A percentile compares a stretch with the other conserved stretches of the same genome.
Conservation (phyloP, 2,329 filamentous ascomycete genomes). For the Ceratocystis huliohia region DNA sequence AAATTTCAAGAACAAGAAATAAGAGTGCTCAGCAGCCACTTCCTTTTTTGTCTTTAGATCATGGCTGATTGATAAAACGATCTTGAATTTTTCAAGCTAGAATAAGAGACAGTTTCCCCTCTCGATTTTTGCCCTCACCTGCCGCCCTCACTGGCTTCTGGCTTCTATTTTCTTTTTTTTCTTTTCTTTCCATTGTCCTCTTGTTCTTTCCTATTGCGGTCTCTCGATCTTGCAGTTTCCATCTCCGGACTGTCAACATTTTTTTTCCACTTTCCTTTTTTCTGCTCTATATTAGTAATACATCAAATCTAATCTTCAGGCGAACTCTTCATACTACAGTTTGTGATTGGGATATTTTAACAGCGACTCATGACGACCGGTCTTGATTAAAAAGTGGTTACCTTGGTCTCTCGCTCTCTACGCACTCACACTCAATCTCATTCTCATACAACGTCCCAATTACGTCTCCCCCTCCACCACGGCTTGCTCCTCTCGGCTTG, state of each 20-base stretch:
- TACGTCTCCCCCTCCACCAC: not conserved
- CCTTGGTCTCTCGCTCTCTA: not conserved
- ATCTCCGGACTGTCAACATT: not conserved
- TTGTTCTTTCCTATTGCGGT: not conserved
- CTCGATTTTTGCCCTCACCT: not conserved
- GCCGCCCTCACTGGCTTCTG: too few species aligned
- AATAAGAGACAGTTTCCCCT: not conserved
- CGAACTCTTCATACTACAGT: not conserved
- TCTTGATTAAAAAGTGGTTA: not conserved
- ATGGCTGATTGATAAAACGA: not conserved
- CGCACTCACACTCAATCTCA: not conserved
- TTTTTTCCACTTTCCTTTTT: not conserved
- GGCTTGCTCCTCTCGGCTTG: not conserved
- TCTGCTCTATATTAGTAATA: constrained; percentile 3
- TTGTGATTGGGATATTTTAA: not conserved
- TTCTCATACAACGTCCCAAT: not conserved
- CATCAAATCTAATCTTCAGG: not conserved
- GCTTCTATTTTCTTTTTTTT: not conserved
- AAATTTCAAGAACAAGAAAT: not conserved
- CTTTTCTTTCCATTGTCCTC: not conserved
- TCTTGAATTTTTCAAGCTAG: not conserved
- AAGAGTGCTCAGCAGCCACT: not conserved
- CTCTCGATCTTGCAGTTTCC: not conserved
- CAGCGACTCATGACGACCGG: not conserved
- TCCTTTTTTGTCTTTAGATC: not conserved